Base-by-base conservation (phyloP, 2,329 filamentous ascomycete species). In the Botrytis fabae region DNA sequence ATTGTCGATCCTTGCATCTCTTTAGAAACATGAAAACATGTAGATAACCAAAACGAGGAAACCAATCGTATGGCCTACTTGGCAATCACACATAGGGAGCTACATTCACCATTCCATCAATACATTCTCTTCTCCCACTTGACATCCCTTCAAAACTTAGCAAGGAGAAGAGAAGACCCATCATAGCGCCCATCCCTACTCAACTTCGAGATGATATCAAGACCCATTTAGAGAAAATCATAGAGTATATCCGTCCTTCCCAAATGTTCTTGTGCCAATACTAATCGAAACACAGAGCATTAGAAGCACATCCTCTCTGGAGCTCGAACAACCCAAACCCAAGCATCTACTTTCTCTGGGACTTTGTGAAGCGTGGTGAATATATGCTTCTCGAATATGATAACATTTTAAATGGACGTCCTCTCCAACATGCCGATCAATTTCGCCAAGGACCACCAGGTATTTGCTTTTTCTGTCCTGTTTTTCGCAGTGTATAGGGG, bases 381-480 rank as follows among this genome's bases (percentile, higher is more conserved):
- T 84, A 84, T 74, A 83, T 84, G 78, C 80, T 83, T 75, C 79
- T 78, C 10, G 82, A 84, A 79, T 79, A 85, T 38, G 82, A 84
- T 28, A 83, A 82, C 60, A 81, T 84, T 70, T 77, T 78, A 28
- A 78, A 78, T 38, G 82, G 82, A 22, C 75, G 77, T 64, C 77
- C 80, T 22, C 71, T 83, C 46, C 75, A 78, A 74, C 76, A 82
- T 25, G 82, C 82, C 1, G 78, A 81, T 14, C 82, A 84, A 75
- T 82, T 84, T 54, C 78, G 68, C 32, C 71, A 64, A 38, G 63
- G 44, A 46, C 61, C 71, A 54, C 12, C 4, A 66, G 75, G 77
- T 78, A 66, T 22, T 12, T 54, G n/a, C 69, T 35, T 35, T 22
- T 46, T 14, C 54, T 20, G 35, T 65, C 42, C 9, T 68, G 18